A percentile compares a stretch with the other conserved stretches of the same genome.
phyloP scores from a whole-genome alignment of 2,329 filamentous ascomycete species.

The Microcyclospora tardicrescens region DNA sequence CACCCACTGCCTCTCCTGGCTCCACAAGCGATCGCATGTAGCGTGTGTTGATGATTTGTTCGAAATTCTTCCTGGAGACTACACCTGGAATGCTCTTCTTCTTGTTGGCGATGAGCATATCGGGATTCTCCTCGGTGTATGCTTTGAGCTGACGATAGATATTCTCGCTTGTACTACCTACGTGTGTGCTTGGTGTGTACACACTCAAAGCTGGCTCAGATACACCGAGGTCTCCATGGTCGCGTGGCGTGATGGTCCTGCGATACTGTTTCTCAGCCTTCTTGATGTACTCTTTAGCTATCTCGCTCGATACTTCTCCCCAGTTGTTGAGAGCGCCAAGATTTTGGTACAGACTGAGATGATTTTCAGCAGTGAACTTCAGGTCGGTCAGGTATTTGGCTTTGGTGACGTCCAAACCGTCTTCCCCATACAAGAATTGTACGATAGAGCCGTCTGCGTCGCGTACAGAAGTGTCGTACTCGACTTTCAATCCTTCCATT shows the following conservation, averaged over 20 bases:
- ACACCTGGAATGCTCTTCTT: conserved; percentile 37
- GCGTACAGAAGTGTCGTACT: conserved; percentile 87
- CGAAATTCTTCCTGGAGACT: conserved; percentile 55
- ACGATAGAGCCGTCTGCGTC: conserved; percentile 87
- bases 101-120: conserved; percentile 47
- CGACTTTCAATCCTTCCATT: conserved; percentile 85
- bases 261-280: conserved; percentile 64
- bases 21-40: conserved; percentile 88
- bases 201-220: conserved; percentile 64
- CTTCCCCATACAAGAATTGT: conserved; percentile 93
- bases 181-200: conserved; percentile 63
- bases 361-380: conserved; percentile 77
- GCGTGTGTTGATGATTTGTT: conserved; percentile 77
- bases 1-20: conserved; percentile 89
- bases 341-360: conserved; percentile 64
- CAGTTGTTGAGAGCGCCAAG: conserved; percentile 49
- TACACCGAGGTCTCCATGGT: conserved; percentile 42
- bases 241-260: conserved; percentile 39
- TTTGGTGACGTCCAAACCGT: conserved; percentile 87
- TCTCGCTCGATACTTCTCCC: conserved; percentile 50
- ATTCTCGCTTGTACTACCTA: conserved; percentile 78
- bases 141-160: conserved; percentile 60
- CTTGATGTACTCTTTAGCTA: conserved; percentile 49
- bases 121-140: conserved; percentile 67
- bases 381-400: conserved; percentile 86